Conservation (phyloP, 495 filamentous ascomycete genomes). For the Cetradonia linearis region DNA sequence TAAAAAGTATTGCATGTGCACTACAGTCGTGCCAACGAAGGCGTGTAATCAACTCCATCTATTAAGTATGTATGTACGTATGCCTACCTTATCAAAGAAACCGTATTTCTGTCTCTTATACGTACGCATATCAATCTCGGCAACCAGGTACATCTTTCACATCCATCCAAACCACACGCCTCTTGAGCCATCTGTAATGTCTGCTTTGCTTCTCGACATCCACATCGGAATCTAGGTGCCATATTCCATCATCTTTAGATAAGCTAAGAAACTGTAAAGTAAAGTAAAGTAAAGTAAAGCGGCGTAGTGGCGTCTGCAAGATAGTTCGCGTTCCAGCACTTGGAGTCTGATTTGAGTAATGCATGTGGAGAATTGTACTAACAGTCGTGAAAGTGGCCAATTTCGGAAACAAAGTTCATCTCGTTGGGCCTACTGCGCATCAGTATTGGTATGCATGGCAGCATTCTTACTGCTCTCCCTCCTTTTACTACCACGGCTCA, state of each 20-base stretch:
- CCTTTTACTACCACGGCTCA: neutral
- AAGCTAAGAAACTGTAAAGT: neutral
- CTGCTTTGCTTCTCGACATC: neutral
- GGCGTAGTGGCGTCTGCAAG: neutral
- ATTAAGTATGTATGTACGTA: too few species aligned
- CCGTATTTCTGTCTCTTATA: too few species aligned
- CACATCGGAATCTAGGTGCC: neutral
- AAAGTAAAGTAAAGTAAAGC: neutral
- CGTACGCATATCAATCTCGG: too few species aligned
- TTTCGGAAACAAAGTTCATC: neutral
- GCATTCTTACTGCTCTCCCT: neutral
- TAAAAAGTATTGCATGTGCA: too few species aligned
- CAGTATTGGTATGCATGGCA: neutral
- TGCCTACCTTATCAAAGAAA: too few species aligned
- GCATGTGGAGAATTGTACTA: neutral
- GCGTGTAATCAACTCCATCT: too few species aligned
- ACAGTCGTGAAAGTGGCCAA: neutral
- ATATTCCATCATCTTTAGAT: neutral
- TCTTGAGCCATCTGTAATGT: too few species aligned
- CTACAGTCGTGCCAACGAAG: too few species aligned
- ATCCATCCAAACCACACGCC: too few species aligned
- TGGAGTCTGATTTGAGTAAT: neutral
- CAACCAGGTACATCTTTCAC: too few species aligned
- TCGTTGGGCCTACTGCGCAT: neutral
- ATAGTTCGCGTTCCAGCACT: neutral